Evolutionary conservation across 768 basidiomycete species (phyloP).

Genomic region (Auriscalpium vulgare): DNA sequence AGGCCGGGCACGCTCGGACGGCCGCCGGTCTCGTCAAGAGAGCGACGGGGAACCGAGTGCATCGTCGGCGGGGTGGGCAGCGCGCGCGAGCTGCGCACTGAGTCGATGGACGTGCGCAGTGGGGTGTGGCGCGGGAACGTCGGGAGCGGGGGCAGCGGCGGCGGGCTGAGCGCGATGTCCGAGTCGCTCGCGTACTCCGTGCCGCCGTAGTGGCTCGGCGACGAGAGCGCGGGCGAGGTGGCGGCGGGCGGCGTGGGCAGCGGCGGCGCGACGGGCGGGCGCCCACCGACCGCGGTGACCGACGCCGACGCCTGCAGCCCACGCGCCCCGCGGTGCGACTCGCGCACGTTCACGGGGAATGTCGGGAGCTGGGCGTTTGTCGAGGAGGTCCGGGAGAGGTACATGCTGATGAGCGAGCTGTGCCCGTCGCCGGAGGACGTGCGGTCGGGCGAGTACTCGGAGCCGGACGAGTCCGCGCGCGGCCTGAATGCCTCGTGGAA

Average conservation of each 20-base stretch:
- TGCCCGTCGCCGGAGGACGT: constrained; percentile 1
- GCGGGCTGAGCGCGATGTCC: constrained; percentile 13
- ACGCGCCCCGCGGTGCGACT: background rate
- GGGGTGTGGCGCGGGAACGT: background rate
- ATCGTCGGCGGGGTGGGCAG: too few relatives aligned
- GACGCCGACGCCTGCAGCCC: background rate
- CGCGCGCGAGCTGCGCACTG: too few relatives aligned
- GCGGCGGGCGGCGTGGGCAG: background rate
- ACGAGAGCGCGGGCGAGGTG: background rate
- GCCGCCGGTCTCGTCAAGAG: too few relatives aligned
- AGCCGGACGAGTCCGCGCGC: background rate
- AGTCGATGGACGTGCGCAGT: too few relatives aligned
- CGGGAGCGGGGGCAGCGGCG: constrained; percentile 8
- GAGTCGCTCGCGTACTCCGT: constrained; percentile 9
- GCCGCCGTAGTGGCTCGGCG: background rate
- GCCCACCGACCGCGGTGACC: constrained; percentile 4
- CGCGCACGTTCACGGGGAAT: constrained; percentile 12
- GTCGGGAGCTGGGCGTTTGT: constrained; percentile 6
- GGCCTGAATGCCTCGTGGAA: background rate
- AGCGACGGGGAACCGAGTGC: too few relatives aligned
- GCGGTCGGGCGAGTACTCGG: too few relatives aligned
- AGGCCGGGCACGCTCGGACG: too few relatives aligned
- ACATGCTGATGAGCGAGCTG: constrained; percentile 24
- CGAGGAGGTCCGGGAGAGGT: constrained; percentile 15
- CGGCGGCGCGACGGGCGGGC: background rate